Percentiles rank a stretch among this genome's conserved stretches.
Conservation (phyloP, 148 eudicot species). For the Heliosperma pusillum region DNA sequence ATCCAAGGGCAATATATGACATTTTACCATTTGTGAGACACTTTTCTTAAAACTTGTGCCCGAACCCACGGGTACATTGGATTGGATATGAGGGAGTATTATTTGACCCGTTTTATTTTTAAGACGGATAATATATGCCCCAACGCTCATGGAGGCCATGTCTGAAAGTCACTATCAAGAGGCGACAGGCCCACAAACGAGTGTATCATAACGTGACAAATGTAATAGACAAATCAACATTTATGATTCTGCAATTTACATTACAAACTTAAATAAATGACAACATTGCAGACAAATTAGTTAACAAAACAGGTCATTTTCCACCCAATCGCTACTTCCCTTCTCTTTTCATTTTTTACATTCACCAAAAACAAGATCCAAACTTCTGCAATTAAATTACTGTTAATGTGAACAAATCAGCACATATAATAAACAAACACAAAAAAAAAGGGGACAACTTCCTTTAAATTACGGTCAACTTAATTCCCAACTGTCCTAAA, state of each 20-base stretch:
- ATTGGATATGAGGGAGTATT: too few species aligned
- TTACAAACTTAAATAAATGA: not conserved
- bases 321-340: not conserved
- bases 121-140: not conserved
- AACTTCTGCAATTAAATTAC: not conserved
- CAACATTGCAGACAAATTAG: not conserved
- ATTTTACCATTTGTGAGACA: too few species aligned
- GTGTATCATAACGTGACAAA: not conserved
- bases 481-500: not conserved
- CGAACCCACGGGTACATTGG: too few species aligned
- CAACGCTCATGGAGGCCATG: not conserved
- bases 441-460: not conserved
- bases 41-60: too few species aligned
- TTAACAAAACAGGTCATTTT: not conserved
- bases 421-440: not conserved
- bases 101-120: too few species aligned
- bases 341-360: not conserved
- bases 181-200: too few species aligned
- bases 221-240: not conserved
- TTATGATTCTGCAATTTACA: too few species aligned
- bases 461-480: constrained; percentile 21
- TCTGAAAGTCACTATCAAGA: too few species aligned
- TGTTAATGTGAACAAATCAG: not conserved
- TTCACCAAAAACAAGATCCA: not conserved
- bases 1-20: too few species aligned